Evolutionary conservation across 163 green algal species (phyloP).

Genomic region (Chlamydomonas reinhardtii): DNA sequence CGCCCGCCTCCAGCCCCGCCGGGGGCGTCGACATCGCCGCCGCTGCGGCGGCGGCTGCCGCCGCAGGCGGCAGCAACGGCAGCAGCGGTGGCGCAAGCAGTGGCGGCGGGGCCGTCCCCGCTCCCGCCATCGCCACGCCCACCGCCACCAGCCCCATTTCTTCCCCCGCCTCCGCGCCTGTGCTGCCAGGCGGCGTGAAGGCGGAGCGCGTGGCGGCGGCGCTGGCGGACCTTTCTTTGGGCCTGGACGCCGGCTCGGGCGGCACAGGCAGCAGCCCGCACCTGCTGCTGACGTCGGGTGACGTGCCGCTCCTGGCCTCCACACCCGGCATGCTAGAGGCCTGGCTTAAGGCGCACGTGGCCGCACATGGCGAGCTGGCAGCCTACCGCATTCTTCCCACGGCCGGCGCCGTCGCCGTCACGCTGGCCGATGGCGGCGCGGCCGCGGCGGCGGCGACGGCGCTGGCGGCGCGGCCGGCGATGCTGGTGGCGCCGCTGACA

Average conservation of each 20-base stretch:
- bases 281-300: conserved; percentile 32
- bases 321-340: conserved; percentile 50
- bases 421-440: neutral
- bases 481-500: conserved; percentile 43
- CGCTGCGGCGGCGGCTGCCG: neutral
- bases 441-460: conserved; percentile 1
- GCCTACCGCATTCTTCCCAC: conserved; percentile 41
- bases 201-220: too few relatives aligned
- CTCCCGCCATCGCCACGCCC: too few relatives aligned
- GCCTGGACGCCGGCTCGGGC: neutral
- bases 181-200: too few relatives aligned
- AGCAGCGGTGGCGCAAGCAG: neutral
- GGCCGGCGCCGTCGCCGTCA: conserved; percentile 6
- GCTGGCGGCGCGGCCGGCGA: neutral
- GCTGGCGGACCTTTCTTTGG: too few relatives aligned
- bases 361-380: neutral
- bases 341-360: conserved; percentile 46
- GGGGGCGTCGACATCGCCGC: neutral
- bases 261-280: conserved; percentile 8
- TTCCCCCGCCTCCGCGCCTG: too few relatives aligned
- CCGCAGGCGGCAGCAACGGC: too few relatives aligned
- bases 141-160: too few relatives aligned
- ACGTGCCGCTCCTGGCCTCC: conserved; percentile 34
- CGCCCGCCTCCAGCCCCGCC: neutral
- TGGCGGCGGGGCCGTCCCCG: neutral